Conservation (phyloP, 139 green algal species). For the Auxenochlorella pyrenoidosa region DNA sequence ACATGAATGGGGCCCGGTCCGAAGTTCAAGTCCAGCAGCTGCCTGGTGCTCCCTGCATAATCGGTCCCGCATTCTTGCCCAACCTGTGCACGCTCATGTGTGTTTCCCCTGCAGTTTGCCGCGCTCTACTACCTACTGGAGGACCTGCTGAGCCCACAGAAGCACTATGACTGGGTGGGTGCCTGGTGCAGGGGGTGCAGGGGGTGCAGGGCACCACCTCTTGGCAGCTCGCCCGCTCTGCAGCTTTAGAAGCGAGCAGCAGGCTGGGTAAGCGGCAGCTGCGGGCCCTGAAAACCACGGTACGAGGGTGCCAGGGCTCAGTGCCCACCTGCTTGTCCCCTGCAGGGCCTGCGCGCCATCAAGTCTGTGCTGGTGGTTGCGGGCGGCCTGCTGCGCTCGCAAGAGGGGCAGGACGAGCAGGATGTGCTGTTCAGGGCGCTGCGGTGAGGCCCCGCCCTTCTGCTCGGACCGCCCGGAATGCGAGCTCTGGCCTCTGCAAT, state of each 20-base stretch:
- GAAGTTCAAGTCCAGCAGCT: too few species aligned
- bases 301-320: too few species aligned
- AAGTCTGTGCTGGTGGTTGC: slow-evolving; percentile 93
- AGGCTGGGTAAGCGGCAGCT: not conserved
- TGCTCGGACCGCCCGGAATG: too few species aligned
- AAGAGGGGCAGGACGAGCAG: slow-evolving; percentile 86
- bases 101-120: slow-evolving; percentile 66
- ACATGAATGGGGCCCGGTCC: too few species aligned
- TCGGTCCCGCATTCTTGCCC: too few species aligned
- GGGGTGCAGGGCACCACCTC: too few species aligned
- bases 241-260: not conserved
- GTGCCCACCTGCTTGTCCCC: not conserved
- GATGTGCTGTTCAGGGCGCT: slow-evolving; percentile 87
- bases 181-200: not conserved
- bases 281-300: not conserved
- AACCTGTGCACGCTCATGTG: too few species aligned
- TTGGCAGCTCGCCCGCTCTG: too few species aligned
- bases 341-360: slow-evolving; percentile 85
- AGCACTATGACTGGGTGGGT: slow-evolving; percentile 87
- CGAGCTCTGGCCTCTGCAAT: too few species aligned
- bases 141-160: slow-evolving; percentile 86
- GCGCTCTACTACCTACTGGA: slow-evolving; percentile 93
- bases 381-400: slow-evolving; percentile 88
- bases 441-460: slow-evolving; percentile 40
- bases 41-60: too few species aligned